phyloP scores from a whole-genome alignment of 164 flowering plant genomes.

The Stephania cephalantha region DNA sequence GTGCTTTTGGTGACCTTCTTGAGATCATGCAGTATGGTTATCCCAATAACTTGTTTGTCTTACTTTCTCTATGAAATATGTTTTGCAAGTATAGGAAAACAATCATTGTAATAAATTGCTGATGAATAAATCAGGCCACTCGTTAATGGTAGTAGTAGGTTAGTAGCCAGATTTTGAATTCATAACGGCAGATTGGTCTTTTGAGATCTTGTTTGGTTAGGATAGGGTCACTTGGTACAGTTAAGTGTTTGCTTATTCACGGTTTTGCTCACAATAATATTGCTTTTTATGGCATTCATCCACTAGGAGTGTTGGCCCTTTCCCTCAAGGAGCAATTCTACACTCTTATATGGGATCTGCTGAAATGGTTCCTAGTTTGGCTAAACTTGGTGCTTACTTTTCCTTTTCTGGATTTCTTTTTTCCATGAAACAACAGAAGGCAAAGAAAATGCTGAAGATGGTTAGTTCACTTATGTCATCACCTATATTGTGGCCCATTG shows the following conservation, averaged over 20 bases:
- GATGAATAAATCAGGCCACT: neutral
- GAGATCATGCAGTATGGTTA: constrained; percentile 55
- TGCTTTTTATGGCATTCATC: neutral
- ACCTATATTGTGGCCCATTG: neutral
- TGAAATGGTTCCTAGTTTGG: constrained; percentile 83
- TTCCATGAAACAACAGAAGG: constrained; percentile 71
- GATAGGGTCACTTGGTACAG: too few species aligned
- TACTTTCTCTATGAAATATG: neutral
- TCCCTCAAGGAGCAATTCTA: constrained; percentile 79
- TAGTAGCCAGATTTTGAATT: too few species aligned
- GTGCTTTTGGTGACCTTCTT: constrained; percentile 90
- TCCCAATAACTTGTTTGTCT: neutral
- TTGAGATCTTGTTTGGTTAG: too few species aligned
- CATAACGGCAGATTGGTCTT: too few species aligned
- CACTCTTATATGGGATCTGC: constrained; percentile 97
- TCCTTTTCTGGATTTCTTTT: constrained; percentile 86
- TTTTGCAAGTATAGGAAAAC: neutral
- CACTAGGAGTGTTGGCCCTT: constrained; percentile 60
- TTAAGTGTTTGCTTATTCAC: neutral
- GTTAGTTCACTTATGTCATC: constrained; percentile 28
- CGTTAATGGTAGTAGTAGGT: neutral
- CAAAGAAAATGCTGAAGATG: constrained; percentile 69
- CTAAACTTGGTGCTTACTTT: constrained; percentile 91
- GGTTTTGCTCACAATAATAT: neutral
- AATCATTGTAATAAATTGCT: neutral